Evolutionary conservation across 2,329 filamentous ascomycete genomes (phyloP).

Genomic region (Botryotinia globosa): DNA sequence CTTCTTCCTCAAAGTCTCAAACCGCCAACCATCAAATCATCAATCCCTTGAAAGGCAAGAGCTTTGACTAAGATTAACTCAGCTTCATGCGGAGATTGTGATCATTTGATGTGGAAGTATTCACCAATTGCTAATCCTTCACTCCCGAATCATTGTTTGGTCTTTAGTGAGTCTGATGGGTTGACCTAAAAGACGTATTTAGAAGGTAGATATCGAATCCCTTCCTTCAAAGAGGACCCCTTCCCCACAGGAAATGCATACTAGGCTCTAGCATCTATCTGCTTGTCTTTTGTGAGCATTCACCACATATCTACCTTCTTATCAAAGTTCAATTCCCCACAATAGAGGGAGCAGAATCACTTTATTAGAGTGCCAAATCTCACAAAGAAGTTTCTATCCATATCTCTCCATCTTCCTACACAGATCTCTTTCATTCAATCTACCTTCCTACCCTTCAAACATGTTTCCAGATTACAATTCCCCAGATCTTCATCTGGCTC

Average conservation of each 20-base stretch:
- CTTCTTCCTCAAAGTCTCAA: not conserved
- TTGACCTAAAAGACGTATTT: not conserved
- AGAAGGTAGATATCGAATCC: conserved; percentile 3
- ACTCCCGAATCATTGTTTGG: not conserved
- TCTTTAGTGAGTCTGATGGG: not conserved
- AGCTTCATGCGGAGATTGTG: not conserved
- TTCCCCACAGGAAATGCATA: not conserved
- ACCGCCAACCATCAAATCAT: not conserved
- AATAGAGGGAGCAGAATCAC: not conserved
- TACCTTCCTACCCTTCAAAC: not conserved
- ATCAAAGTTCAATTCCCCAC: conserved; percentile 10
- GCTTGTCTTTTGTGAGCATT: not conserved
- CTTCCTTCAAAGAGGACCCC: not conserved
- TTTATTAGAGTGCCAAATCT: conserved; percentile 12
- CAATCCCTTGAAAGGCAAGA: conserved; percentile 11
- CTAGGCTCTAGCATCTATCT: not conserved
- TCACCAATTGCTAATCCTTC: conserved; percentile 12
- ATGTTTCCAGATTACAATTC: conserved; percentile 33
- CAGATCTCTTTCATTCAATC: not conserved
- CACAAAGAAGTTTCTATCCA: conserved; percentile 8
- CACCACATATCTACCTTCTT: not conserved
- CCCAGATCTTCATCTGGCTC: conserved; percentile 48
- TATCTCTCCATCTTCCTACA: conserved; percentile 6
- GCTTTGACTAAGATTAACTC: conserved; percentile 15
- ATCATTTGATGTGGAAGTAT: conserved; percentile 15